Conservation (phyloP, 495 filamentous ascomycete species). For the Astrothelium macrocarpum region DNA sequence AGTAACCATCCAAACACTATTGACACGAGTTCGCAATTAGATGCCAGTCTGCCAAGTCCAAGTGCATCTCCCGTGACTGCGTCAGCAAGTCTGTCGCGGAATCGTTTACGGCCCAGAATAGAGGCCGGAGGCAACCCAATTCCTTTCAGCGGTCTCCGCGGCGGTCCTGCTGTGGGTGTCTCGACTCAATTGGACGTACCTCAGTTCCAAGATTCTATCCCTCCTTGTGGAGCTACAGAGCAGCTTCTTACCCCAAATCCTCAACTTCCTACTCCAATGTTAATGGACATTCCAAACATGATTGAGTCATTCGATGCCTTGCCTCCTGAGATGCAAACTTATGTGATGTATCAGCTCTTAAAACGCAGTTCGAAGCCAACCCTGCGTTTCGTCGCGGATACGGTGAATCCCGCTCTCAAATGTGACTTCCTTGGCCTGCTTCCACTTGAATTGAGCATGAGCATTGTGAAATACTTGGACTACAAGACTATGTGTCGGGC, state of each 20-base stretch:
- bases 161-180: background rate
- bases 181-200: background rate
- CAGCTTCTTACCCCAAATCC: constrained; percentile 16
- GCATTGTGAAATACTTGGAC: constrained; percentile 81
- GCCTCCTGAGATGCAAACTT: constrained; percentile 77
- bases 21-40: constrained; percentile 60
- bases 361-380: constrained; percentile 82
- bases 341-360: constrained; percentile 92
- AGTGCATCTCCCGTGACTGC: constrained; percentile 86
- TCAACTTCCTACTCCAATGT: constrained; percentile 33
- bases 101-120: background rate
- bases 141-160: background rate
- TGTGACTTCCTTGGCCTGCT: constrained; percentile 82
- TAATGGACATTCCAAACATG: constrained; percentile 72
- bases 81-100: constrained; percentile 46
- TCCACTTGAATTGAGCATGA: constrained; percentile 76
- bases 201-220: background rate
- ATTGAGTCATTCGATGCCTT: constrained; percentile 85
- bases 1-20: constrained; percentile 28
- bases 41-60: constrained; percentile 88
- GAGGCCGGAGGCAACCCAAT: background rate
- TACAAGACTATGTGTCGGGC: constrained; percentile 80
- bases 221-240: background rate
- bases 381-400: constrained; percentile 79
- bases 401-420: constrained; percentile 93